Percentiles rank a stretch among this genome's conserved stretches.
phyloP scores from a whole-genome alignment of 2,329 filamentous ascomycete species.

The Colletotrichum liriopes region DNA sequence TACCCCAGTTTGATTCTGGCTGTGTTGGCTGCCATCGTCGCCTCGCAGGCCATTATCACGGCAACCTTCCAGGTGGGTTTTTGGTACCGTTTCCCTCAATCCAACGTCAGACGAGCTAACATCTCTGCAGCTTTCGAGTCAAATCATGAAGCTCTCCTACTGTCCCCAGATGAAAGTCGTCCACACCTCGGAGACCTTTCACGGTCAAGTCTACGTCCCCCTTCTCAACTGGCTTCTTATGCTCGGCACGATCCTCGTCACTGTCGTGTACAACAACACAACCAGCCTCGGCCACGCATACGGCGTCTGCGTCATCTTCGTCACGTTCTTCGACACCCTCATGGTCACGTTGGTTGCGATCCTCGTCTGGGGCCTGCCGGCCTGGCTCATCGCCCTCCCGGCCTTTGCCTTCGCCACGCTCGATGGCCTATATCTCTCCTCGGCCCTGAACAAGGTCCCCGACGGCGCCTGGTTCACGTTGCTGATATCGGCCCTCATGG shows the following conservation, averaged over 20 bases:
- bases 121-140: slow-evolving; percentile 63
- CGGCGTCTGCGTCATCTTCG: slow-evolving; percentile 84
- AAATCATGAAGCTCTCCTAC: slow-evolving; percentile 80
- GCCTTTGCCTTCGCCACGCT: slow-evolving; percentile 77
- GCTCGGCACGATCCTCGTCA: slow-evolving; percentile 82
- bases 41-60: slow-evolving; percentile 85
- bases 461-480: slow-evolving; percentile 86
- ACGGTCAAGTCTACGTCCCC: slow-evolving; percentile 84
- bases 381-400: slow-evolving; percentile 71
- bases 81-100: no score
- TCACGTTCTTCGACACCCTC: slow-evolving; percentile 84
- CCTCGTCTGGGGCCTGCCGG: slow-evolving; percentile 78
- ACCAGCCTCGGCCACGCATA: slow-evolving; percentile 82
- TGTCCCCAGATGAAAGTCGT: slow-evolving; percentile 83
- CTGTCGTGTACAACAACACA: slow-evolving; percentile 82
- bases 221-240: slow-evolving; percentile 84
- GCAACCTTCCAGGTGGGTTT: slow-evolving; percentile 75
- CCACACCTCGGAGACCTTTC: slow-evolving; percentile 79
- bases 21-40: slow-evolving; percentile 80
- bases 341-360: slow-evolving; percentile 82
- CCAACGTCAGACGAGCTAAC: background rate
- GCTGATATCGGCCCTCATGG: slow-evolving; percentile 73
- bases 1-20: slow-evolving; percentile 79
- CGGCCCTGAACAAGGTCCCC: slow-evolving; percentile 80
- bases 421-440: slow-evolving; percentile 80